Conservation (phyloP, 306 rosid species). For the Albizia julibrissin region DNA sequence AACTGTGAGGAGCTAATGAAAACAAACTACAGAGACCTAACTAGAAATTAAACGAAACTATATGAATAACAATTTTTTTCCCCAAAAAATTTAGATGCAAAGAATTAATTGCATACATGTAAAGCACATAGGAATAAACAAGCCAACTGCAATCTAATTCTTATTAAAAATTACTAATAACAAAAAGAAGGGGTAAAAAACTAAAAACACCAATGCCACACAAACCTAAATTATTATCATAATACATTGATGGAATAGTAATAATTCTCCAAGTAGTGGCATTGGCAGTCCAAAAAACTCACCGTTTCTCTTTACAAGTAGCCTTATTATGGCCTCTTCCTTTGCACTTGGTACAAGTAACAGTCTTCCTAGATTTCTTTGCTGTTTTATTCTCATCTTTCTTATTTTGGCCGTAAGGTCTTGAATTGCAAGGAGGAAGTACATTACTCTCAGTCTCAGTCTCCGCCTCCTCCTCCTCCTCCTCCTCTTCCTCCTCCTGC, state of each 20-base stretch:
- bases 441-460: slow-evolving; percentile 21
- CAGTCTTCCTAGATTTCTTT: slow-evolving; percentile 32
- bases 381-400: slow-evolving; percentile 28
- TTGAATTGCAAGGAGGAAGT: slow-evolving; percentile 52
- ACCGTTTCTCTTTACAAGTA: slow-evolving; percentile 50
- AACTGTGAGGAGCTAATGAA: too few relatives aligned
- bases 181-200: background rate
- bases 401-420: slow-evolving; percentile 37
- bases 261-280: background rate
- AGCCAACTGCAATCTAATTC: background rate
- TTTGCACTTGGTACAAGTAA: slow-evolving; percentile 52
- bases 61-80: too few relatives aligned
- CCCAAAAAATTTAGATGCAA: background rate
- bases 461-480: background rate
- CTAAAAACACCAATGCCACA: background rate
- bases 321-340: slow-evolving; percentile 53
- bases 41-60: too few relatives aligned
- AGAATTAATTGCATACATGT: background rate
- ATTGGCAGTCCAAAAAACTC: background rate
- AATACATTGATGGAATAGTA: background rate
- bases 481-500: background rate
- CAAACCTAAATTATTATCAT: background rate
- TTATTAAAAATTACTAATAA: background rate
- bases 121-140: background rate
- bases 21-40: too few relatives aligned